phyloP scores from a whole-genome alignment of 495 filamentous ascomycete genomes.

The Bacidia rubella region DNA sequence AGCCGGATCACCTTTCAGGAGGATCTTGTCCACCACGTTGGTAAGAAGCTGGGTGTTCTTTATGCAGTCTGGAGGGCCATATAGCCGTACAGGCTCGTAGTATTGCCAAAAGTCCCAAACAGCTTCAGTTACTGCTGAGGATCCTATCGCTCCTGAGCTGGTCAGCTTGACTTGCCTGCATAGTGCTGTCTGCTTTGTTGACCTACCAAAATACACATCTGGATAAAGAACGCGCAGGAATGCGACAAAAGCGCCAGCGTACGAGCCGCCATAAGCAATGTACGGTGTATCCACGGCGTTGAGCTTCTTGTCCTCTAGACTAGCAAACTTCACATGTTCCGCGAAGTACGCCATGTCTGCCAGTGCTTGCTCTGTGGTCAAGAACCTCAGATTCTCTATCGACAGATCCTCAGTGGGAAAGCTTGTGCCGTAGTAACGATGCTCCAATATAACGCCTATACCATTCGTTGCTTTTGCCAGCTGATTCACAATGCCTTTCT shows the following conservation, averaged over 20 bases:
- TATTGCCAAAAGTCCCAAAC: slow-evolving; percentile 63
- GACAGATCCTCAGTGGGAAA: slow-evolving; percentile 45
- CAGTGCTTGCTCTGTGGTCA: slow-evolving; percentile 62
- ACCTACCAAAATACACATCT: slow-evolving; percentile 47
- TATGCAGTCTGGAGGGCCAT: slow-evolving; percentile 42
- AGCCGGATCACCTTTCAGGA: slow-evolving; percentile 35
- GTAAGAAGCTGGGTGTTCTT: slow-evolving; percentile 40
- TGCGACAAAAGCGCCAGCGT: slow-evolving; percentile 59
- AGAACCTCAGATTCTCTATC: slow-evolving; percentile 53
- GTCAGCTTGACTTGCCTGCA: neutral
- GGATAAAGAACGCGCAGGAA: slow-evolving; percentile 58
- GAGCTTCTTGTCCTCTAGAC: slow-evolving; percentile 47
- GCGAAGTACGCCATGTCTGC: slow-evolving; percentile 65
- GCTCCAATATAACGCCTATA: slow-evolving; percentile 62
- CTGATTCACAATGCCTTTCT: slow-evolving; percentile 54
- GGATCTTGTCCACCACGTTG: slow-evolving; percentile 51
- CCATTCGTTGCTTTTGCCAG: slow-evolving; percentile 50
- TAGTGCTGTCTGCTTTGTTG: neutral
- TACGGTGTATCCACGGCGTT: slow-evolving; percentile 45
- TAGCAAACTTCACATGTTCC: slow-evolving; percentile 47
- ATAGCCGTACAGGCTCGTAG: slow-evolving; percentile 49
- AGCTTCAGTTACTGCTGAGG: slow-evolving; percentile 56
- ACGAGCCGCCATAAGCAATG: slow-evolving; percentile 62
- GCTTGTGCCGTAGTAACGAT: slow-evolving; percentile 58
- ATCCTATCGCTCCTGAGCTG: slow-evolving; percentile 41